Evolutionary conservation across 148 eudicot species (phyloP).

Genomic region (Selenicereus undatus): DNA sequence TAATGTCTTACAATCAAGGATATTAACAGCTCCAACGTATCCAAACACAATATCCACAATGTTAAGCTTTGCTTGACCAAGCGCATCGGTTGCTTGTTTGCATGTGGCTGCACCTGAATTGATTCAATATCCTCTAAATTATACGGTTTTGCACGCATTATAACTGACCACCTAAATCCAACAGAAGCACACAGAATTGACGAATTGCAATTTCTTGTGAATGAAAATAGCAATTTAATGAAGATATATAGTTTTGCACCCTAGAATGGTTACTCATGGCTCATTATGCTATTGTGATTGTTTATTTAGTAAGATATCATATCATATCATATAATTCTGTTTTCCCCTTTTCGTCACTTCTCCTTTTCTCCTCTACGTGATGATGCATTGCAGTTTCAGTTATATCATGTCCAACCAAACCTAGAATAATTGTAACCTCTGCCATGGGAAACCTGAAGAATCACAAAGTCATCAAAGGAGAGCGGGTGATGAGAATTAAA

Average conservation of each 20-base stretch:
- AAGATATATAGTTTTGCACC: not conserved
- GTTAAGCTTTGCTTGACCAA: not conserved
- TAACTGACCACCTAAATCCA: constrained; percentile 12
- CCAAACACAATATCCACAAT: not conserved
- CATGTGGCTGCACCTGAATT: not conserved
- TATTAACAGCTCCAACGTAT: not conserved
- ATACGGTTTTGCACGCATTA: not conserved
- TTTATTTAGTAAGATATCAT: not conserved
- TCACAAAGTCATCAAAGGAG: not conserved
- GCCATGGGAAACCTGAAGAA: not conserved
- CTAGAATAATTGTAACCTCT: not conserved
- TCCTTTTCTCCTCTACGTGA: not conserved
- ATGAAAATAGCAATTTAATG: not conserved
- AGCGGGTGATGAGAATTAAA: not conserved
- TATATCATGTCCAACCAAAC: not conserved
- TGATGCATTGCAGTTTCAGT: not conserved
- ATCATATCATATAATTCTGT: not conserved
- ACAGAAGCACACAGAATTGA: not conserved
- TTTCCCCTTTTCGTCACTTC: not conserved
- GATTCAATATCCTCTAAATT: constrained; percentile 5
- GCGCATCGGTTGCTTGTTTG: not conserved
- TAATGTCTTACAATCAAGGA: not conserved
- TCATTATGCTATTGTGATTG: not conserved
- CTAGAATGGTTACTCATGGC: not conserved
- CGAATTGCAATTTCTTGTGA: not conserved